Evolutionary conservation across 371 early-diverging fungal genomes (phyloP), one percentile per base, ranked within the genome.

Genomic region (Mortierella sp.): DNA sequence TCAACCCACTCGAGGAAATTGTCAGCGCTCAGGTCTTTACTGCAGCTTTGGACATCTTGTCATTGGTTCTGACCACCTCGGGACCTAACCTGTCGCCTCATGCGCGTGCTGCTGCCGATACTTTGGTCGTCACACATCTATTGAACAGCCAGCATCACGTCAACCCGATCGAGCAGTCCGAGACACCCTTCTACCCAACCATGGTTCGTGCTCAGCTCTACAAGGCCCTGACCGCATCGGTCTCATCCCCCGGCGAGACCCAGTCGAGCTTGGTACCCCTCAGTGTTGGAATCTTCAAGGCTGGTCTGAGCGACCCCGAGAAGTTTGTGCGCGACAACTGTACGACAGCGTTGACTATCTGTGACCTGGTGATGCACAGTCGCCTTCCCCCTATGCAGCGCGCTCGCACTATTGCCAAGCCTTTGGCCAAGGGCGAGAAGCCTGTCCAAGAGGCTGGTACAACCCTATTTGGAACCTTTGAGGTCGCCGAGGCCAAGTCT

Each of bases 351-450:
- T 76, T 92, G 74, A 80, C 88, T 2, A 84, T 92, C 26, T 94
- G 94, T 78, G 94, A 94, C 74, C 73, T 93, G 68, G 89, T 93
- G 42, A 89, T 88, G 75, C 94, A 94, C 74, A 78, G 90, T 70
- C 88, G 93, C 31, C 60, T 94, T 80, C 94, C 94, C 73, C 93
- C 94, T 48, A 85, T 92, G 81, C 93, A 91, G 75, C 88, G 93
- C 48, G 83, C 84, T 16, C 54, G 88, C 28, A 88, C 89, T 5
- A 78, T 81, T 45, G 75, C 75, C 13, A 38, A 81, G 21, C 73
- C 80, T 54, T 26, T 70, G 34, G 72, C 71, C 21, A 80, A 80
- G 60, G 84, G 81, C 11, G 82, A 85, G 75, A 79, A 75, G 54
- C 72, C 86, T 34, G 78, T 85, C 21, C 77, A 85, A 60, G 86